phyloP scores from a whole-genome alignment of 148 eudicot species.

The Cornus controversa region DNA sequence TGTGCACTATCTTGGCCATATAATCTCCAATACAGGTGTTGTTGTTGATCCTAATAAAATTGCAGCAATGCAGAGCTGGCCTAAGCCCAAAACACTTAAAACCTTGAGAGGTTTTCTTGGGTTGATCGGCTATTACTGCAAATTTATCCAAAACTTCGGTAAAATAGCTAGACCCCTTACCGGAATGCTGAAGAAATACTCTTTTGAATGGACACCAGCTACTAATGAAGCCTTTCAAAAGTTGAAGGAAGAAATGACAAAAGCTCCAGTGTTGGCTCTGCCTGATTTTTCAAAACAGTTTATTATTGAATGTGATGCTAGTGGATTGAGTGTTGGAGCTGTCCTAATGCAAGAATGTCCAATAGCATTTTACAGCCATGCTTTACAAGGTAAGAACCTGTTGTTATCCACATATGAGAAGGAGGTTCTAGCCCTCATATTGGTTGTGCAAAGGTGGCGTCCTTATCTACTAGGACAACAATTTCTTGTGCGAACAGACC shows the following conservation, averaged over 20 bases:
- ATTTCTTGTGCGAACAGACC: background rate
- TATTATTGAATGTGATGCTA: background rate
- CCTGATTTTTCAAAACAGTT: background rate
- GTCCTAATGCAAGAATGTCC: background rate
- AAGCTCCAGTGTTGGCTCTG: background rate
- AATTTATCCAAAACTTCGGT: slow-evolving; percentile 1
- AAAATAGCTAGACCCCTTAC: slow-evolving; percentile 5
- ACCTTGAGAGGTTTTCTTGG: background rate
- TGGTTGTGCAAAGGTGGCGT: background rate
- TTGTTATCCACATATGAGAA: background rate
- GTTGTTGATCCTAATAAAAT: background rate
- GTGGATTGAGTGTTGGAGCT: too few species aligned
- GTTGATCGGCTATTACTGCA: background rate
- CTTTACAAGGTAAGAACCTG: background rate
- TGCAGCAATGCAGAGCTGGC: background rate
- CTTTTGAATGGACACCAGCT: background rate
- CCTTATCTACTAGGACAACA: background rate
- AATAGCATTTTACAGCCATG: background rate
- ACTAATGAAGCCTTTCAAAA: background rate
- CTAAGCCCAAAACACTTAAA: background rate
- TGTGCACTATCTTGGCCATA: background rate
- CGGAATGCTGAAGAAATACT: background rate
- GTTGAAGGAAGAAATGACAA: background rate
- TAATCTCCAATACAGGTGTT: background rate
- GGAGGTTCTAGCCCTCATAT: too few species aligned